A percentile compares a stretch with the other conserved stretches of the same genome.
Evolutionary conservation across 2,329 filamentous ascomycete species (phyloP).

Genomic region (Zasmidium citrigriseum): DNA sequence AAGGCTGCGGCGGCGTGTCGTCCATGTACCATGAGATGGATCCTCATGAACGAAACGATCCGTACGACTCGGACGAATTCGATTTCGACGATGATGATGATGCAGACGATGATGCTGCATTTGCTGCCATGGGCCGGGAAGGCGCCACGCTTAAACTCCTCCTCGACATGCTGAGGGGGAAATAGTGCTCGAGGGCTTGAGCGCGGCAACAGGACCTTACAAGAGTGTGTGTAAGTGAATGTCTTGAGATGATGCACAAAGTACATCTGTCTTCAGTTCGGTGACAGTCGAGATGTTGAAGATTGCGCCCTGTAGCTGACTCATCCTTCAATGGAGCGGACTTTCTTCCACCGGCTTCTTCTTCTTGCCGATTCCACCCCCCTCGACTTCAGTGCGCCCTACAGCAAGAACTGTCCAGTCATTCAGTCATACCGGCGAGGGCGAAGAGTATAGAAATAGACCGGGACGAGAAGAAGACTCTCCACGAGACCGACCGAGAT

Average conservation of each 20-base stretch:
- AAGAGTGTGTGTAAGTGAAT: no score
- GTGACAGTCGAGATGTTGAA: no score
- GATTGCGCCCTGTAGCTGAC: neutral
- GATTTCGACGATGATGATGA: neutral
- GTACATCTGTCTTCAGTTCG: no score
- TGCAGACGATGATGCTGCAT: neutral
- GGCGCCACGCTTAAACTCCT: no score
- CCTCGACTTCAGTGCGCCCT: neutral
- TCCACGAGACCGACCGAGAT: no score
- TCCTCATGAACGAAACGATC: neutral
- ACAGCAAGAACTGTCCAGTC: neutral
- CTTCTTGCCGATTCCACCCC: neutral
- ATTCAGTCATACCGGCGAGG: neutral
- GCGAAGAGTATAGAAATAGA: neutral
- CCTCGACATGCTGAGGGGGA: no score
- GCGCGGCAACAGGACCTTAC: no score
- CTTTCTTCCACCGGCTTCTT: neutral
- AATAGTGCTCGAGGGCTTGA: no score
- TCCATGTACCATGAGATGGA: neutral
- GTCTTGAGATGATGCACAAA: no score
- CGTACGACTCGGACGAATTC: no score
- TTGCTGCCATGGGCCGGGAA: no score
- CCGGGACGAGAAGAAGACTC: no score
- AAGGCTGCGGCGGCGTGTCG: conserved; percentile 2
- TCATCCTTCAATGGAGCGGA: neutral